phyloP scores from a whole-genome alignment of 768 basidiomycete genomes.

The Suillus bovinus region DNA sequence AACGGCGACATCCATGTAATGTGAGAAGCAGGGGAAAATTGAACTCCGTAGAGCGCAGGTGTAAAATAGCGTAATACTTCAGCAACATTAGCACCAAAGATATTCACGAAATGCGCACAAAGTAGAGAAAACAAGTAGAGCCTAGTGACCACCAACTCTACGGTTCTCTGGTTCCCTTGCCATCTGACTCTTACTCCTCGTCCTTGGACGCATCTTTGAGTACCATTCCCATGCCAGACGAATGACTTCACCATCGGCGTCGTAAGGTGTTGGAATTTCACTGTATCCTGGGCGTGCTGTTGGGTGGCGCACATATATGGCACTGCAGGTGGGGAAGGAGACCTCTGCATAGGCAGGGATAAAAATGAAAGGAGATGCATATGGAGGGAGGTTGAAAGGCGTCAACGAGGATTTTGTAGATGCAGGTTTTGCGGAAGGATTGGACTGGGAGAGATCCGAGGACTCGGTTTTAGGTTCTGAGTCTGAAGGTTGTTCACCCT shows the following conservation, averaged over 20 bases:
- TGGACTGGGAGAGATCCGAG: background rate
- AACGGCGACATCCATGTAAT: no score
- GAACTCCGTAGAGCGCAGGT: no score
- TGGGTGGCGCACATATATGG: slow-evolving; percentile 92
- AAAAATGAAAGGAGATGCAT: slow-evolving; percentile 90
- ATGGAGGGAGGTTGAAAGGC: slow-evolving; percentile 84
- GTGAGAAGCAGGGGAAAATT: no score
- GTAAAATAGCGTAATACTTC: no score
- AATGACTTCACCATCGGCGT: slow-evolving; percentile 92
- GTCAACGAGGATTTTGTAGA: slow-evolving; percentile 40
- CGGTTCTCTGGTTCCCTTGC: slow-evolving; percentile 70
- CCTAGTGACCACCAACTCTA: slow-evolving; percentile 26
- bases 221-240: slow-evolving; percentile 98
- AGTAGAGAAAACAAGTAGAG: no score
- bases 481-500: slow-evolving; percentile 7
- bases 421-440: slow-evolving; percentile 4
- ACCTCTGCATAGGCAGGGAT: slow-evolving; percentile 89
- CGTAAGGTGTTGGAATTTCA: slow-evolving; percentile 94
- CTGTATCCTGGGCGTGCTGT: slow-evolving; percentile 95
- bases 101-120: no score
- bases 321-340: slow-evolving; percentile 86
- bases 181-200: slow-evolving; percentile 63
- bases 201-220: slow-evolving; percentile 63
- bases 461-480: slow-evolving; percentile 1
- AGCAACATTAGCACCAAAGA: no score